These are phyloP conservation scores for Aspergillus versicolor DNA, from an alignment of 2,329 filamentous ascomycete genomes.

Conservation along the genomic window DNA sequence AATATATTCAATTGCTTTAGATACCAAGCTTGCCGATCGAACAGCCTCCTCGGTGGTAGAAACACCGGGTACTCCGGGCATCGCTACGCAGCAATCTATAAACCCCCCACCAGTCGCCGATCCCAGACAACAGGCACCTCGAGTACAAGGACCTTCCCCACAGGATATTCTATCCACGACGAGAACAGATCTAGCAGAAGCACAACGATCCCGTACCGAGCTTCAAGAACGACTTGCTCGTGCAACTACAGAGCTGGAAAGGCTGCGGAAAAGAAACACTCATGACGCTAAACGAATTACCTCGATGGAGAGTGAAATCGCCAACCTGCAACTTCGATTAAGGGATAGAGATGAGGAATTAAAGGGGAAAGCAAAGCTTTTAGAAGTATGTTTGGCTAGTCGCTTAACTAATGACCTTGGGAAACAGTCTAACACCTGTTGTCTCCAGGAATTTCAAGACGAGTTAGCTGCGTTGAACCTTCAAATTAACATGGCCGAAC, in stretches of 20 bases:
- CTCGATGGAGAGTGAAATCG: conserved; percentile 62
- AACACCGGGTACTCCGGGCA: conserved; percentile 23
- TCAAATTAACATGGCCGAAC: conserved; percentile 82
- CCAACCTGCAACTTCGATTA: conserved; percentile 63
- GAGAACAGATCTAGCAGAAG: conserved; percentile 70
- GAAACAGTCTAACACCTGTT: background rate
- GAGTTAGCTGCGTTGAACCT: conserved; percentile 86
- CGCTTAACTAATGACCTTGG: background rate
- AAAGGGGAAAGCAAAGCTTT: conserved; percentile 75
- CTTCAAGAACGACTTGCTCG: conserved; percentile 64
- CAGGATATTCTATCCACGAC: conserved; percentile 33
- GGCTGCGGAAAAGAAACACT: conserved; percentile 59
- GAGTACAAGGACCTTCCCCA: conserved; percentile 28
- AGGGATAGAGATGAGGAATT: conserved; percentile 85
- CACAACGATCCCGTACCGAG: conserved; percentile 70
- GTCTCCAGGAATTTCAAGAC: conserved; percentile 73
- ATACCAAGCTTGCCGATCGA: conserved; percentile 66
- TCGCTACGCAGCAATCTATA: conserved; percentile 23
- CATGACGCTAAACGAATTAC: conserved; percentile 63
- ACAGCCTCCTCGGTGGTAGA: conserved; percentile 54
- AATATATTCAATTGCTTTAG: conserved; percentile 37
- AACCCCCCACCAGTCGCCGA: conserved; percentile 30
- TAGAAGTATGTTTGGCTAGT: conserved; percentile 58
- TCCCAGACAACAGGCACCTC: conserved; percentile 26
- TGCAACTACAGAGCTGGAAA: conserved; percentile 63